phyloP scores from a whole-genome alignment of 345 rosid genomes.

The Cardamine occulta region DNA sequence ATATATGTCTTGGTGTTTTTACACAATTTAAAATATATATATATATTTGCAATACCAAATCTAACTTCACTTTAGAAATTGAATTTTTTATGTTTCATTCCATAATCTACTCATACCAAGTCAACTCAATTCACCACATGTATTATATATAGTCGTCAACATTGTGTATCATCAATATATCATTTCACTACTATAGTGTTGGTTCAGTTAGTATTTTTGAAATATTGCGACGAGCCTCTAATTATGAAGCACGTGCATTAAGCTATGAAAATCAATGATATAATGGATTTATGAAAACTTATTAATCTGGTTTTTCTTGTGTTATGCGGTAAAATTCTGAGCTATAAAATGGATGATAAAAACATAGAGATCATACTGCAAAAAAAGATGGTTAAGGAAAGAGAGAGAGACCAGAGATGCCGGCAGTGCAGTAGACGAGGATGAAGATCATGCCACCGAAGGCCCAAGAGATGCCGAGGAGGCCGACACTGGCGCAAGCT shows the following conservation, averaged over 20 bases:
- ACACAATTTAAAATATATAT: too few species aligned
- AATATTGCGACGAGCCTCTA: background rate
- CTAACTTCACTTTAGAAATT: background rate
- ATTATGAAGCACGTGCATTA: background rate
- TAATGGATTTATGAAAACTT: background rate
- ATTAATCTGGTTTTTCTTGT: background rate
- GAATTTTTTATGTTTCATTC: background rate
- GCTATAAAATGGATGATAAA: background rate
- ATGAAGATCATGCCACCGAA: slow-evolving; percentile 80
- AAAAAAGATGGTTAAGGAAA: slow-evolving; percentile 11
- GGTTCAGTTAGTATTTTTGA: background rate
- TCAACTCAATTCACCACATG: too few species aligned
- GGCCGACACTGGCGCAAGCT: slow-evolving; percentile 75
- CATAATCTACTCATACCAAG: too few species aligned
- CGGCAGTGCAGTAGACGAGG: slow-evolving; percentile 81
- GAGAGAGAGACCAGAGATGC: slow-evolving; percentile 63
- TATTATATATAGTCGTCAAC: background rate
- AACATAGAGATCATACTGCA: slow-evolving; percentile 2
- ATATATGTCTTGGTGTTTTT: slow-evolving; percentile 10
- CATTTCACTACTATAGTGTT: background rate
- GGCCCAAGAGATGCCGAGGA: slow-evolving; percentile 87
- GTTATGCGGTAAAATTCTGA: background rate
- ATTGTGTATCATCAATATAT: slow-evolving; percentile 12
- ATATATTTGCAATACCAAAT: background rate
- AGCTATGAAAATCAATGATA: background rate